Conservation (phyloP, 495 filamentous ascomycete genomes). For the Amorphotheca resinae region DNA sequence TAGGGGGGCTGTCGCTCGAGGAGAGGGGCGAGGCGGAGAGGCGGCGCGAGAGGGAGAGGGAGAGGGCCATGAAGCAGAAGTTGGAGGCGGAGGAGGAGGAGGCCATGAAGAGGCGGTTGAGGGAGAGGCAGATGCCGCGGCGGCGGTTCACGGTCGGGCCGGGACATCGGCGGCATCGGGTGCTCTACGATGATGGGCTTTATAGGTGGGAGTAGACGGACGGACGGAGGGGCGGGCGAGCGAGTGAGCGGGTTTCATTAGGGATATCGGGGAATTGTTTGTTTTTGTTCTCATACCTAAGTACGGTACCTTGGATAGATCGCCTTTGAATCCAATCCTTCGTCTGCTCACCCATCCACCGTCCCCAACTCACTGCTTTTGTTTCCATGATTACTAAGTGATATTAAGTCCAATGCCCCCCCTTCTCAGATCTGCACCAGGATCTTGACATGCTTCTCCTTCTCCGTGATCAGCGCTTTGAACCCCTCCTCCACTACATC, state of each 20-base stretch:
- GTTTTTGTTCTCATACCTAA: too few relatives aligned
- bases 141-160: slow-evolving; percentile 12
- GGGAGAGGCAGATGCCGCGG: slow-evolving; percentile 17
- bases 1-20: slow-evolving; percentile 4
- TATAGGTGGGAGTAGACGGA: slow-evolving; percentile 21
- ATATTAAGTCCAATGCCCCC: too few relatives aligned
- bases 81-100: slow-evolving; percentile 8
- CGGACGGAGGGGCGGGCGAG: too few relatives aligned
- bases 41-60: neutral
- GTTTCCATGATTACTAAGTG: neutral
- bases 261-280: too few relatives aligned
- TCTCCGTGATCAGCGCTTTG: slow-evolving; percentile 40
- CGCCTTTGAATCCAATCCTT: too few relatives aligned
- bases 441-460: slow-evolving; percentile 46
- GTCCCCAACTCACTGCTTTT: too few relatives aligned
- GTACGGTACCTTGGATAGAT: too few relatives aligned
- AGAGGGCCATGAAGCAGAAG: neutral
- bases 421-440: slow-evolving; percentile 28
- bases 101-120: slow-evolving; percentile 12
- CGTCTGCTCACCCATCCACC: too few relatives aligned
- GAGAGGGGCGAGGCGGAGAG: slow-evolving; percentile 1
- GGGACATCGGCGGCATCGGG: slow-evolving; percentile 9
- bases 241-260: too few relatives aligned
- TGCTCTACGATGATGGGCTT: slow-evolving; percentile 20
- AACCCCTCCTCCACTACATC: slow-evolving; percentile 47